Conservation (phyloP, 306 rosid genomes). For the Nissolia schottii region DNA sequence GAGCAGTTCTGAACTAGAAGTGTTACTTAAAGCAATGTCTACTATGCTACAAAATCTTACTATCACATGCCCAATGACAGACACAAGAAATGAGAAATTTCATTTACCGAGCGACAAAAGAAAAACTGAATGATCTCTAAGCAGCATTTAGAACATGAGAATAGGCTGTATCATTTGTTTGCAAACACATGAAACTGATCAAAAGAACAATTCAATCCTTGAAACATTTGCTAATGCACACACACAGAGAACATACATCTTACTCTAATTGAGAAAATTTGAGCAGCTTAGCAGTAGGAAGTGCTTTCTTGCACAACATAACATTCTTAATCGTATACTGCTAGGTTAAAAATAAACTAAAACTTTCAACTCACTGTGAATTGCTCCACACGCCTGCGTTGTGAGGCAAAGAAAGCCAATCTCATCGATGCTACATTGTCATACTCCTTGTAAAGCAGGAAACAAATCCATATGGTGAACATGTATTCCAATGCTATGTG, state of each 20-base stretch:
- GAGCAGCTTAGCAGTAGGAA: background rate
- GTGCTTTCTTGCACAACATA: background rate
- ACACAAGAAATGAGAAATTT: background rate
- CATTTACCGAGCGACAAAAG: background rate
- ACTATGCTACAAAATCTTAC: too few species aligned
- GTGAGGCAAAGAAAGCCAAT: constrained; percentile 73
- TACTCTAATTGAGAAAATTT: background rate
- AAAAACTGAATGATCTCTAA: background rate
- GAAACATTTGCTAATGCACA: background rate
- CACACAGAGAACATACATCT: background rate
- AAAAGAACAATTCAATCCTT: background rate
- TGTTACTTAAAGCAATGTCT: background rate
- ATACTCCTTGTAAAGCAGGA: constrained; percentile 76
- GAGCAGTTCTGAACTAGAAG: background rate
- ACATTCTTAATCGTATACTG: background rate
- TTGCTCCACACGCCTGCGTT: constrained; percentile 76
- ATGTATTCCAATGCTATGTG: constrained; percentile 85
- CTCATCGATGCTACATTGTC: constrained; percentile 66
- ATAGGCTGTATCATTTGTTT: background rate
- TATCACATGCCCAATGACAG: background rate
- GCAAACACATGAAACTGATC: background rate
- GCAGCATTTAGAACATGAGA: background rate
- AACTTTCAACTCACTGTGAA: constrained; percentile 61
- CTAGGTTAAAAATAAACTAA: background rate
- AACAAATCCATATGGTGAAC: constrained; percentile 82